A percentile compares a stretch with the other conserved stretches of the same genome.
phyloP scores from a whole-genome alignment of 2,329 filamentous ascomycete genomes.

The Myriosclerotinia duriaeana region DNA sequence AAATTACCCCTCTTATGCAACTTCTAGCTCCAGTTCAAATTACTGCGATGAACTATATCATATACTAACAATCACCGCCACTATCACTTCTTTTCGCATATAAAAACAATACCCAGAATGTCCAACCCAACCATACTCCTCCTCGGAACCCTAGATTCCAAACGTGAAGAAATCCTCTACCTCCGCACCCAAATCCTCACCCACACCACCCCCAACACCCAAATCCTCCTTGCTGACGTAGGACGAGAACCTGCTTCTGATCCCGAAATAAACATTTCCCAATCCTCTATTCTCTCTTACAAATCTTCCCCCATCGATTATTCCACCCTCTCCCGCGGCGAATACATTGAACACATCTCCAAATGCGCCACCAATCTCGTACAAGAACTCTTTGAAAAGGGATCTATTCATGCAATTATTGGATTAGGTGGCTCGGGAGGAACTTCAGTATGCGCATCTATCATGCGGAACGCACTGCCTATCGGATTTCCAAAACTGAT shows the following conservation, averaged over 20 bases:
- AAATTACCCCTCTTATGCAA: neutral
- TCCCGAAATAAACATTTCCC: slow-evolving; percentile 49
- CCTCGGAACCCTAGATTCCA: slow-evolving; percentile 64
- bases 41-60: neutral
- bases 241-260: slow-evolving; percentile 49
- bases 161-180: slow-evolving; percentile 57
- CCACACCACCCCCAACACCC: slow-evolving; percentile 27
- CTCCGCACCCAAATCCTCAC: slow-evolving; percentile 48
- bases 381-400: slow-evolving; percentile 42
- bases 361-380: slow-evolving; percentile 48
- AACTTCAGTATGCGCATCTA: slow-evolving; percentile 58
- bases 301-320: slow-evolving; percentile 40
- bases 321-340: slow-evolving; percentile 48
- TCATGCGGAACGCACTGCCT: slow-evolving; percentile 61
- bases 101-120: slow-evolving; percentile 26
- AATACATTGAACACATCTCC: slow-evolving; percentile 59
- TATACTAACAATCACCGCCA: neutral
- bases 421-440: slow-evolving; percentile 62
- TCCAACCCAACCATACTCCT: slow-evolving; percentile 49
- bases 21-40: neutral
- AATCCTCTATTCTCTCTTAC: slow-evolving; percentile 45
- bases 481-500: slow-evolving; percentile 70
- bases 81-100: neutral
- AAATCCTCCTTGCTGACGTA: slow-evolving; percentile 55
- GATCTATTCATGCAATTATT: slow-evolving; percentile 55